Percentiles rank a stretch among this genome's conserved stretches.
Evolutionary conservation across 352 stramenopile species (phyloP).

Genomic region (Phytophthora fragariae): DNA sequence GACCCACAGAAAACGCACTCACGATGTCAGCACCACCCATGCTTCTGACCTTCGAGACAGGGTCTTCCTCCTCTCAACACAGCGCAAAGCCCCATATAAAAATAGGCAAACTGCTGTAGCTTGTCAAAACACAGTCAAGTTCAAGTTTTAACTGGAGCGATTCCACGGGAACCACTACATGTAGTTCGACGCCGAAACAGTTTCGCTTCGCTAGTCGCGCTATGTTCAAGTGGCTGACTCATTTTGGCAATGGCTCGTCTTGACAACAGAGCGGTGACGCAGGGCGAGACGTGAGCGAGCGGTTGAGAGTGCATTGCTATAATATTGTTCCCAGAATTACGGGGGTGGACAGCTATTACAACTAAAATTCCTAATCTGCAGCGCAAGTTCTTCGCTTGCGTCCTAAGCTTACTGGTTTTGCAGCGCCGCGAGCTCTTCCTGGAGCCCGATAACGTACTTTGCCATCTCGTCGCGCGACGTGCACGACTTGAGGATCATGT

Average conservation of each 20-base stretch:
- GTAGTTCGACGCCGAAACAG: neutral
- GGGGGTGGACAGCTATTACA: constrained; percentile 18
- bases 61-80: too few relatives aligned
- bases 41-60: neutral
- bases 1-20: constrained; percentile 31
- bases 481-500: constrained; percentile 65
- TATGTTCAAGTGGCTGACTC: constrained; percentile 6
- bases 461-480: constrained; percentile 57
- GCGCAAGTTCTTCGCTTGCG: constrained; percentile 4
- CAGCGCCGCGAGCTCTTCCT: constrained; percentile 60
- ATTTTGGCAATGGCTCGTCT: neutral
- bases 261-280: too few relatives aligned
- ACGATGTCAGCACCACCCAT: constrained; percentile 13
- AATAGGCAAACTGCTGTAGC: constrained; percentile 8
- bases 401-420: constrained; percentile 37
- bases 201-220: constrained; percentile 5
- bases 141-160: neutral
- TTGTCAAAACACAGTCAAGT: neutral
- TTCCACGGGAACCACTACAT: too few relatives aligned
- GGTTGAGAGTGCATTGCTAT: constrained; percentile 17
- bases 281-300: too few relatives aligned
- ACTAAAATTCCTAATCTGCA: constrained; percentile 27
- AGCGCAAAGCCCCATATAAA: neutral
- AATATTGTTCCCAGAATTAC: constrained; percentile 24
- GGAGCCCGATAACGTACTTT: constrained; percentile 62